Conservation (phyloP, 2,329 filamentous ascomycete genomes). For the Botryotinia narcissicola region DNA sequence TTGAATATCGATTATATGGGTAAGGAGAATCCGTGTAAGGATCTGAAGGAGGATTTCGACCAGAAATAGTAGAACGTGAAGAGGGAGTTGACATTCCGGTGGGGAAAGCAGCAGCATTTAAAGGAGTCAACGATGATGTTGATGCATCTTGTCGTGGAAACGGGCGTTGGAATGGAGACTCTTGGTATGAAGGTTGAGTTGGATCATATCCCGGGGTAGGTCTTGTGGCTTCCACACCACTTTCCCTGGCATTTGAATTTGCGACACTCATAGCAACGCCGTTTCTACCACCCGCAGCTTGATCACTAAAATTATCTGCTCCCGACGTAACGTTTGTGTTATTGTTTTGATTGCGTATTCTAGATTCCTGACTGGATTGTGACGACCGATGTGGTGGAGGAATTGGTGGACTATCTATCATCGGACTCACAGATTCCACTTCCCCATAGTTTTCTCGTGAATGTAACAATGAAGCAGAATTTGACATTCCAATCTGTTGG, state of each 20-base stretch:
- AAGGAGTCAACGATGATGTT: slow-evolving; percentile 33
- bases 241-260: slow-evolving; percentile 61
- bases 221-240: slow-evolving; percentile 61
- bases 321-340: slow-evolving; percentile 53
- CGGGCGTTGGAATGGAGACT: slow-evolving; percentile 20
- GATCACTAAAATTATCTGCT: slow-evolving; percentile 64
- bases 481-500: slow-evolving; percentile 20
- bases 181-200: slow-evolving; percentile 23
- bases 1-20: slow-evolving; percentile 34
- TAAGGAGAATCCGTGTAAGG: slow-evolving; percentile 34
- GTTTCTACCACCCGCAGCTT: slow-evolving; percentile 63
- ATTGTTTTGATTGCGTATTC: slow-evolving; percentile 18
- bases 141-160: slow-evolving; percentile 26
- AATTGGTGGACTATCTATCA: slow-evolving; percentile 29
- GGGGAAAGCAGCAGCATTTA: slow-evolving; percentile 36
- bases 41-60: slow-evolving; percentile 31
- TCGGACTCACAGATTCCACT: slow-evolving; percentile 23
- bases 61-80: slow-evolving; percentile 31
- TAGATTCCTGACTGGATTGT: slow-evolving; percentile 31
- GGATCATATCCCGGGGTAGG: slow-evolving; percentile 37
- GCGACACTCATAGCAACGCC: slow-evolving; percentile 66
- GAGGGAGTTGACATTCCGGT: slow-evolving; percentile 34
- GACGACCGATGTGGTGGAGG: slow-evolving; percentile 37
- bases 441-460: slow-evolving; percentile 24
- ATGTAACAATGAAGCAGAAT: slow-evolving; percentile 16